Base-by-base conservation (phyloP, 1,284 basidiomycete species). In the Phenoliferia sp. region DNA sequence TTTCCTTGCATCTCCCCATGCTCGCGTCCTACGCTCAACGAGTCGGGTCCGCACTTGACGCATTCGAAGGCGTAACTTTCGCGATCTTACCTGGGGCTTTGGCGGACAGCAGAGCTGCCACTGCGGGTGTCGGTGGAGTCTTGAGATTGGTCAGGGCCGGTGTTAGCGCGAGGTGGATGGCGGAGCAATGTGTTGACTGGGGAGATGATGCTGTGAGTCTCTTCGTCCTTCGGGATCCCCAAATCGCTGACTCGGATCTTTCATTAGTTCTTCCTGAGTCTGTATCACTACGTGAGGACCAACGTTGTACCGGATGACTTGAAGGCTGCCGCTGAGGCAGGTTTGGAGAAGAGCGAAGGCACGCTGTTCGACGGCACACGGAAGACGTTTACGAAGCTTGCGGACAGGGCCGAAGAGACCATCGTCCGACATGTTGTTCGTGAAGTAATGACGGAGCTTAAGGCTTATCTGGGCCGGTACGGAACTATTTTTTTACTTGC, bases 1-100 rank as follows among this genome's bases (percentile, higher is more conserved):
- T 89, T 50, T 82, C 84, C 10, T 86, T 96, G 15, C 95, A 99
- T 79, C 81, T 96, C 2, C 93, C 94, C 0, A 79, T 97, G 3
- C 81, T 98, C 9, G 85, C 89, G 63, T 81, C 84, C 1, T 98
- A 96, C 77, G 84, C 87, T 66, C 80, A 83, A 12, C 87, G 94
- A 19, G 87, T 99, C 76, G 84, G 86, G 0, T 86, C 89, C 5
- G 92, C 92, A 3, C 81, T 98, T 15, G 93, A 97, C 74, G 94
- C 94, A 0, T 97, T 97, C 74, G 95, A 98, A 79, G 89, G 88
- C 0, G 81, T 96, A 3, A 91, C 92, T 1, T 91, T 89, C 26
- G 86, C 88, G 0, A 87, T 99, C 73, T 85, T 94, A 34, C 88
- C 93, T 5, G 90, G 89, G 3, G 92, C 98, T 7, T 94, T 95